Base-by-base conservation (phyloP, 805 yeast species). In the Naumovozyma dairenensis region DNA sequence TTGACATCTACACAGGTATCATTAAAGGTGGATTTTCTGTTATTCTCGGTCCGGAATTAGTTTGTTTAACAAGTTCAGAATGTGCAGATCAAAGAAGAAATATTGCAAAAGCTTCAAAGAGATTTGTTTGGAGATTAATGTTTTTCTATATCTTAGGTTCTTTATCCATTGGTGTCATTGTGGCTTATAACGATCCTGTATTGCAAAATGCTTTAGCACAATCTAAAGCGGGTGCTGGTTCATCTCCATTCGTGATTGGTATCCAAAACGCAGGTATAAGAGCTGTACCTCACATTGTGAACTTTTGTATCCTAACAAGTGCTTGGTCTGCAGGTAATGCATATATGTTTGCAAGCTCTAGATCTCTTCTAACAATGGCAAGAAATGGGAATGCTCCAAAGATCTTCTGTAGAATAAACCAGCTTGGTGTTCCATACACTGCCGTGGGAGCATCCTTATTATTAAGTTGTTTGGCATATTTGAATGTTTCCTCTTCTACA, bases 191-290 rank as follows among this genome's bases (percentile, higher is more conserved):
- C 32, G 76, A 75, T 46, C 59, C 64, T 16, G 59, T 63, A 32
- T 62, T 78, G 38, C 57, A 71, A 44, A 45, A 44, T 30, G 72
- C 71, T 13, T 56, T 70, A 45, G 64, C 60, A n/a, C 59, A 63
- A 24, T 78, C 76, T 44, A 59, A 62, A 28, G 45, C 63, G n/a
- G 72, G 75, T 42, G 80, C 80, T 17, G 67, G 76, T 20, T 76
- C 78, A 13, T 74, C 80, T 21, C 81, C 82, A 3, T 77, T 74
- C 43, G 80, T 76, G 35, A 67, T 76, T 47, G 81, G 79, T 30
- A 74, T 71, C 46, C 69, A 67, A 57, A 70, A 65, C 48, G 80
- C 77, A 4, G 79, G 80, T 37, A 75, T 76, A 33, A 64, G 61
- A 16, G 77, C 70, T 5, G 60, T 75, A 42, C 71, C 76, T 47